phyloP scores from a whole-genome alignment of 2,329 filamentous ascomycete genomes.

The Diplodia scrobiculata region DNA sequence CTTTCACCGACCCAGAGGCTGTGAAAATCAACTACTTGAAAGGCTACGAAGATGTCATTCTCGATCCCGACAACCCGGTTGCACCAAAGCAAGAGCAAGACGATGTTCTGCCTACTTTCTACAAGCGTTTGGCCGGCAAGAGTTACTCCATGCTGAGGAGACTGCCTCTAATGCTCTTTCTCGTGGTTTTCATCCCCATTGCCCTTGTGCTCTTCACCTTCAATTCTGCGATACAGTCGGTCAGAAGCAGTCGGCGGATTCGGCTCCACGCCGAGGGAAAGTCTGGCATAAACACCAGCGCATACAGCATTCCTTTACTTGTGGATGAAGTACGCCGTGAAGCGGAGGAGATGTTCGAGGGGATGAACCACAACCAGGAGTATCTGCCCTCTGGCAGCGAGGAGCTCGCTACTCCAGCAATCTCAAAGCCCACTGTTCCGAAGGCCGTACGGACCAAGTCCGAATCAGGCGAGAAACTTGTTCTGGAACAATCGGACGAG shows the following conservation, averaged over 20 bases:
- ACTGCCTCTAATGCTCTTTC: constrained; percentile 64
- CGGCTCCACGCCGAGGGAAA: constrained; percentile 72
- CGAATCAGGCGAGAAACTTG: constrained; percentile 28
- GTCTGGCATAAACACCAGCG: constrained; percentile 65
- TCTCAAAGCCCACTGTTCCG: constrained; percentile 31
- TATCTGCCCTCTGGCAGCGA: constrained; percentile 65
- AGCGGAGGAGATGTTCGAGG: constrained; percentile 77
- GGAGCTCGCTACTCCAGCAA: constrained; percentile 37
- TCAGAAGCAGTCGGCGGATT: constrained; percentile 74
- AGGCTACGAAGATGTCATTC: constrained; percentile 72
- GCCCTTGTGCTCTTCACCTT: constrained; percentile 70
- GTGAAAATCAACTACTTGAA: constrained; percentile 72
- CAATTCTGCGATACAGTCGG: constrained; percentile 75
- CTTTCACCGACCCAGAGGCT: constrained; percentile 68
- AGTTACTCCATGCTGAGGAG: constrained; percentile 51
- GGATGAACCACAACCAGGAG: constrained; percentile 69
- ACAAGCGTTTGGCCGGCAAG: constrained; percentile 42
- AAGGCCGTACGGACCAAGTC: constrained; percentile 9
- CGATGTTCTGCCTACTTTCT: constrained; percentile 40
- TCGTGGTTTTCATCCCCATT: constrained; percentile 73
- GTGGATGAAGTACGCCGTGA: constrained; percentile 74
- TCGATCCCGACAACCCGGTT: constrained; percentile 68
- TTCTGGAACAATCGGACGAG: constrained; percentile 34
- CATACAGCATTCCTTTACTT: constrained; percentile 75
- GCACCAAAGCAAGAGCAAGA: constrained; percentile 47